phyloP scores from a whole-genome alignment of 1,284 basidiomycete genomes.

The Earliella scabrosa region DNA sequence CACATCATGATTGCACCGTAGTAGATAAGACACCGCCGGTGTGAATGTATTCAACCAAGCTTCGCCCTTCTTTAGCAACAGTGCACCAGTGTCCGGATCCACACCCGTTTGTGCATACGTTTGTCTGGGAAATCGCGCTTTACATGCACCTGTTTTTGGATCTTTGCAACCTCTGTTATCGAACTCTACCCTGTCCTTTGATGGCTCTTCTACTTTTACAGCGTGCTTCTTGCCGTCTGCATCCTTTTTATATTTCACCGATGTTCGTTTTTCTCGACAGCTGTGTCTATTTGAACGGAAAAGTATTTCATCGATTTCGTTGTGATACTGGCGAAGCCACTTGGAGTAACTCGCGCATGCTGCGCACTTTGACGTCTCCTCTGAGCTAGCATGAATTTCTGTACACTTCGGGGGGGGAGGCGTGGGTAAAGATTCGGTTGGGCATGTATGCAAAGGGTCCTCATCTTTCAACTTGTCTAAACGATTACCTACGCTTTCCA shows the following conservation, averaged over 20 bases:
- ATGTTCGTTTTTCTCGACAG: background rate
- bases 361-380: too few species aligned
- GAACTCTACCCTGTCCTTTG: background rate
- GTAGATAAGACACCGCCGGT: slow-evolving; percentile 35
- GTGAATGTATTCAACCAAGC: slow-evolving; percentile 38
- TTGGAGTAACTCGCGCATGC: background rate
- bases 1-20: too few species aligned
- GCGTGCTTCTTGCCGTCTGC: background rate
- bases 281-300: background rate
- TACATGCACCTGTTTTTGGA: background rate
- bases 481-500: background rate
- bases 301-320: background rate
- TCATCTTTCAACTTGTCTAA: background rate
- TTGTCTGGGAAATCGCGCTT: background rate
- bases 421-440: background rate
- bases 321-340: background rate
- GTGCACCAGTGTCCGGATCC: slow-evolving; percentile 22
- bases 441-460: background rate
- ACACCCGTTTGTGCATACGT: background rate
- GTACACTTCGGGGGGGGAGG: background rate
- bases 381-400: background rate
- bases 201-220: background rate
- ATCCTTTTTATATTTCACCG: background rate
- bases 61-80: slow-evolving; percentile 38
- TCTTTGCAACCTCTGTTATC: background rate